Percentiles rank a stretch among this genome's conserved stretches.
Evolutionary conservation across 1,284 basidiomycete genomes (phyloP).

Genomic region (Neolentinus lepideus): DNA sequence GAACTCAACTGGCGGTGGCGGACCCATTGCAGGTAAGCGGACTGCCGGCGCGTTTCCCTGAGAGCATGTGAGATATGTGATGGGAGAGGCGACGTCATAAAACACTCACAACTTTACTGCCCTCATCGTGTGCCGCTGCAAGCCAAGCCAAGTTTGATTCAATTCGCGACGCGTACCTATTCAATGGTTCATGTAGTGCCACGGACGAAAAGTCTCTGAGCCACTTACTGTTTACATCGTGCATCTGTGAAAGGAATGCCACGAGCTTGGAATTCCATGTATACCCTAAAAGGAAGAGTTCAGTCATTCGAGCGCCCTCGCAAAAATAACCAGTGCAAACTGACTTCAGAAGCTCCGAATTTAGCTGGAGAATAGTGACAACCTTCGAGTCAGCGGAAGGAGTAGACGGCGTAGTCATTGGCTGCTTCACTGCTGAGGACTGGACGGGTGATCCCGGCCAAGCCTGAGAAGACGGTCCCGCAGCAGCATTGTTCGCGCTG

Average conservation of each 20-base stretch:
- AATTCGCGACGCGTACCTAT: constrained; percentile 48
- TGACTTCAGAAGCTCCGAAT: constrained; percentile 59
- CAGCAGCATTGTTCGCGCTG: neutral
- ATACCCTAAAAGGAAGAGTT: constrained; percentile 32
- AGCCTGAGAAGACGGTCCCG: neutral
- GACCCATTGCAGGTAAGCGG: constrained; percentile 46
- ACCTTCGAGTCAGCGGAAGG: constrained; percentile 34
- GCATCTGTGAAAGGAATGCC: constrained; percentile 41
- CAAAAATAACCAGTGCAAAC: constrained; percentile 13
- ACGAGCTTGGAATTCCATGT: constrained; percentile 48
- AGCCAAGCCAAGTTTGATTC: constrained; percentile 65
- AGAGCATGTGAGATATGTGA: constrained; percentile 3
- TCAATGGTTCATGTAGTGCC: constrained; percentile 3
- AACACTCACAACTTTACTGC: constrained; percentile 35
- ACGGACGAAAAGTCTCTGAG: constrained; percentile 10
- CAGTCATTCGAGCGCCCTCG: neutral
- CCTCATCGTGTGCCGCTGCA: constrained; percentile 51
- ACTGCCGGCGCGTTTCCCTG: constrained; percentile 22
- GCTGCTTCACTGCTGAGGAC: neutral
- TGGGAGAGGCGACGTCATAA: neutral
- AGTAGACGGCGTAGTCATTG: constrained; percentile 5
- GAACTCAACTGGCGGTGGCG: constrained; percentile 46
- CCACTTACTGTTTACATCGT: constrained; percentile 49
- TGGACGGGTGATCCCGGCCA: constrained; percentile 7
- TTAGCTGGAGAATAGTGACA: constrained; percentile 52